Evolutionary conservation across 345 rosid genomes (phyloP).

Genomic region (Cardamine chenopodiifolia): DNA sequence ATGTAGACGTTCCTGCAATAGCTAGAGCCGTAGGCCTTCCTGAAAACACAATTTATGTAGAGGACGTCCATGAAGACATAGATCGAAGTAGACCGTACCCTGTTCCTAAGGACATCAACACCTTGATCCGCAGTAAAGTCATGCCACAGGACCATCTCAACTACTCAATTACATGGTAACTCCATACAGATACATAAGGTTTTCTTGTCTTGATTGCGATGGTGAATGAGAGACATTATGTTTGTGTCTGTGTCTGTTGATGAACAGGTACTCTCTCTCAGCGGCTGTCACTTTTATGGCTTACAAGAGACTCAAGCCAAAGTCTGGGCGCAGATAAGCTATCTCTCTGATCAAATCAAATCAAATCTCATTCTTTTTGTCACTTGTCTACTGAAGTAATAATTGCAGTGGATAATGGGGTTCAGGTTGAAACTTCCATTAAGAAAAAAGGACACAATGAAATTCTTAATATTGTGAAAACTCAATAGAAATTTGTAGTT

Average conservation of each 20-base stretch:
- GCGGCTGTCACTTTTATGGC: slow-evolving; percentile 97
- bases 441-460: background rate
- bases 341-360: slow-evolving; percentile 2
- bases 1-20: slow-evolving; percentile 78
- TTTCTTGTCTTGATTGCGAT: background rate
- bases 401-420: slow-evolving; percentile 6
- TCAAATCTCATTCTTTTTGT: slow-evolving; percentile 28
- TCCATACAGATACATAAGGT: slow-evolving; percentile 2
- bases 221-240: slow-evolving; percentile 15
- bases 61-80: slow-evolving; percentile 70
- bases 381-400: slow-evolving; percentile 22
- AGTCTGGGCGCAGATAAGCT: slow-evolving; percentile 50
- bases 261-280: slow-evolving; percentile 81
- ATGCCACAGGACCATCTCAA: slow-evolving; percentile 99
- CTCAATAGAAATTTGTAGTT: background rate
- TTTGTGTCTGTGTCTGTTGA: slow-evolving; percentile 19
- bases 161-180: slow-evolving; percentile 87
- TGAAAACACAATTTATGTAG: slow-evolving; percentile 68
- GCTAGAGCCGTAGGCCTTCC: slow-evolving; percentile 69
- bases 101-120: slow-evolving; percentile 78
- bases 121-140: slow-evolving; percentile 85
- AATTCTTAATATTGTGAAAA: background rate
- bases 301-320: slow-evolving; percentile 67
- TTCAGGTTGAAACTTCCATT: slow-evolving; percentile 7
- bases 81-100: slow-evolving; percentile 84